Evolutionary conservation across 2,329 filamentous ascomycete species (phyloP).

Genomic region (Aspergillus sp.): DNA sequence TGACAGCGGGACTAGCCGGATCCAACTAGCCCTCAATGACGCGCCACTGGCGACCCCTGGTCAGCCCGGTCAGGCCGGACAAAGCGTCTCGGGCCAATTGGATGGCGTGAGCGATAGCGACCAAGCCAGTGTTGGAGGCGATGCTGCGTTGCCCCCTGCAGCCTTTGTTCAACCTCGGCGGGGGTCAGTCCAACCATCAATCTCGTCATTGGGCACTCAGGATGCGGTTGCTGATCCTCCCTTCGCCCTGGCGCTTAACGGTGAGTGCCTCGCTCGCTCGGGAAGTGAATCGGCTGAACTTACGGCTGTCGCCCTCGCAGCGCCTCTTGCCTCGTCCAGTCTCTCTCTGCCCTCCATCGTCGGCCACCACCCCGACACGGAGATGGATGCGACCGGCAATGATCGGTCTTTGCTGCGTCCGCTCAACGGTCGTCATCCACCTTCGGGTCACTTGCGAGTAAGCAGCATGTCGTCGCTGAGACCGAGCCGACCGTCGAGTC

Average conservation of each 20-base stretch:
- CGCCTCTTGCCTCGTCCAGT: conserved; percentile 14
- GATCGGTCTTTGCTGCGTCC: background rate
- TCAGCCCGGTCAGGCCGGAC: background rate
- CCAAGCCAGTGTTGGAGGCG: background rate
- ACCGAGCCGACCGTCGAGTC: background rate
- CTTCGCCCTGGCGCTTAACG: conserved; percentile 14
- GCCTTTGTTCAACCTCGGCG: conserved; percentile 10
- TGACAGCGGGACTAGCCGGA: background rate
- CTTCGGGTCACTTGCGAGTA: background rate
- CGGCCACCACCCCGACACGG: background rate
- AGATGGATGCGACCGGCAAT: background rate
- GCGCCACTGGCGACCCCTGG: background rate
- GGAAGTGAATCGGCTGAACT: background rate
- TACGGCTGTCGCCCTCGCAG: conserved; percentile 4
- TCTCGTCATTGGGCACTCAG: conserved; percentile 30
- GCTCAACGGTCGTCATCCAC: background rate
- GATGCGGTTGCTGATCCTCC: conserved; percentile 18
- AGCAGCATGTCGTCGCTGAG: background rate
- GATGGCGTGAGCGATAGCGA: background rate
- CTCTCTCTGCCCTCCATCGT: conserved; percentile 16
- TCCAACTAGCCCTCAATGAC: conserved; percentile 1
- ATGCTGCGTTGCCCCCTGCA: conserved; percentile 7
- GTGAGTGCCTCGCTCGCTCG: conserved; percentile 13
- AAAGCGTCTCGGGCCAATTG: background rate
- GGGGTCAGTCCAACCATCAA: conserved; percentile 16